Base-by-base conservation (phyloP, 2,329 filamentous ascomycete genomes). In the Xenosphaeropsis pyriputrescens region DNA sequence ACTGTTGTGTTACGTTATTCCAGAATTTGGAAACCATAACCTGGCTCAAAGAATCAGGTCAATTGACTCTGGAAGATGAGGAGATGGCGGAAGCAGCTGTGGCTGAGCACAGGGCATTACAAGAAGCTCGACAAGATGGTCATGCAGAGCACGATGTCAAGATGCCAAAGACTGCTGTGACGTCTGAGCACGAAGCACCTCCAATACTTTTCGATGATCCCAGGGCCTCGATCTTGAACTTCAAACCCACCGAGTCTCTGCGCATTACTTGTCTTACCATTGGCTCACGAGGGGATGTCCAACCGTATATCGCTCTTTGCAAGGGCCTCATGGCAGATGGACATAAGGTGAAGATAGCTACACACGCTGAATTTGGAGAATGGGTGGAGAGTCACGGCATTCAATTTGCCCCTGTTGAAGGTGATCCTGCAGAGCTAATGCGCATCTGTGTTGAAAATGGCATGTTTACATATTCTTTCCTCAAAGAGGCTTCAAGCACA, bases 341-440 rank as follows among this genome's bases (percentile, higher is more conserved):
- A 1, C 91, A 98, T 57, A 75, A 71, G 43, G 72, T 82, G 13
- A 79, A 75, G 44, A 98, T 98, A 49, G 91, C 89, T 9, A 96
- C 91, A 0, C 91, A 98, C 55, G 69, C 67, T 17, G 89, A 96
- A 56, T 98, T 98, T 50, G 78, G 82, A 49, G 70, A 67, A 12
- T 98, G 89, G 88, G 74, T 98, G 33, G 74, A 85, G 53, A 74
- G 77, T n/a, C 85, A 96, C 53, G 91, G 89, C 1, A 95, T 98
- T 49, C 85, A 91, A 43, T 98, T 96, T 57, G 77, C 75, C 4
- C 76, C 80, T 6, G 81, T 98, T 0, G 86, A 81, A 43, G 91
- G 91, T 22, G 86, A 98, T 51, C 91, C 91, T 1, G 85, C 77
- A 22, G 89, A 96, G 58, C 69, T 98, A 34, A 96, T 98, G 89